Conservation (phyloP, 164 flowering plant genomes). For the Buxus sempervirens region DNA sequence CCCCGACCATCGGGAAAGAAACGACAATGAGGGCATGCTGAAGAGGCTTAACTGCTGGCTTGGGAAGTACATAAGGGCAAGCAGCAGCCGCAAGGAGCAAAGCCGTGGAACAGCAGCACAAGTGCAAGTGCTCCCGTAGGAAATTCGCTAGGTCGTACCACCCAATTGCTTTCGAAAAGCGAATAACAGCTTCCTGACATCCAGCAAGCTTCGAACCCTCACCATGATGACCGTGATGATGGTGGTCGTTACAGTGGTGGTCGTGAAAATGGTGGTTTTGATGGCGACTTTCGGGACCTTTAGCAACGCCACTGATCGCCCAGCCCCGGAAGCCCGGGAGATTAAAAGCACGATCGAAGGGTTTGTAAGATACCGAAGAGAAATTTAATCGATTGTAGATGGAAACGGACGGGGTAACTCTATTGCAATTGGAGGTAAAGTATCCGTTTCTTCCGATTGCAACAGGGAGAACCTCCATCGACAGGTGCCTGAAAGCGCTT, state of each 20-base stretch:
- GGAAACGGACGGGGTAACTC: not conserved
- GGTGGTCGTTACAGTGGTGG: constrained; percentile 34
- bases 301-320: constrained; percentile 17
- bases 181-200: constrained; percentile 48
- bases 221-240: constrained; percentile 27
- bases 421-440: not conserved
- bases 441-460: not conserved
- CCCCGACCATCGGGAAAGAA: constrained; percentile 95
- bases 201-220: constrained; percentile 30
- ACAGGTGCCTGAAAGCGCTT: not conserved
- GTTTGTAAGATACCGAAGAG: constrained; percentile 3
- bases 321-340: constrained; percentile 4
- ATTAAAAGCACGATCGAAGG: constrained; percentile 2
- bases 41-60: constrained; percentile 43
- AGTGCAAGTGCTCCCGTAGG: constrained; percentile 75
- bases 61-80: constrained; percentile 71
- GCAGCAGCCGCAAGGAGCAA: constrained; percentile 67
- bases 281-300: constrained; percentile 15
- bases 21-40: constrained; percentile 53
- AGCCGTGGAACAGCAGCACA: constrained; percentile 72
- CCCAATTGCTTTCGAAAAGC: constrained; percentile 52
- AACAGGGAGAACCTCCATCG: not conserved
- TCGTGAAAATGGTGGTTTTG: constrained; percentile 22
- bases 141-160: constrained; percentile 73
- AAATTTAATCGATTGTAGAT: not conserved